Percentiles rank a stretch among this genome's conserved stretches.
phyloP scores from a whole-genome alignment of 768 basidiomycete species.

The Chalciporus pseudorubinellus region DNA sequence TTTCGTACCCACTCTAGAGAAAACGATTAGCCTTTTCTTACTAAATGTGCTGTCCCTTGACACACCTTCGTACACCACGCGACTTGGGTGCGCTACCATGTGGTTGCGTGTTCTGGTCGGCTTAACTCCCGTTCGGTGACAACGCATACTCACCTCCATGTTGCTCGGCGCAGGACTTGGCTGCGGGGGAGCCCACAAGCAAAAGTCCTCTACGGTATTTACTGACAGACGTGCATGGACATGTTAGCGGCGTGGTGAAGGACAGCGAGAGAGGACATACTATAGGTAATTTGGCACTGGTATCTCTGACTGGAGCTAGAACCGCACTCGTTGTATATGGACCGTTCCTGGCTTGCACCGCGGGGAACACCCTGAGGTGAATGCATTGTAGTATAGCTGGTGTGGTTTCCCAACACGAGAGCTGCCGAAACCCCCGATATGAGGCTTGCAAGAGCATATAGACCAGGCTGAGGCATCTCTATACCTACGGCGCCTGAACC shows the following conservation, averaged over 20 bases:
- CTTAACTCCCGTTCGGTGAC: slow-evolving; percentile 6
- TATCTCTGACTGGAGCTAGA: slow-evolving; percentile 52
- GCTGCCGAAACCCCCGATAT: slow-evolving; percentile 19
- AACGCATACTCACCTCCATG: slow-evolving; percentile 48
- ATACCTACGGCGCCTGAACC: slow-evolving; percentile 15
- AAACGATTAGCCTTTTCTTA: neutral
- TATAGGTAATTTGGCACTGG: slow-evolving; percentile 63
- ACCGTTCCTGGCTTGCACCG: slow-evolving; percentile 55
- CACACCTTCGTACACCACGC: slow-evolving; percentile 51
- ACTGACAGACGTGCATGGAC: slow-evolving; percentile 33
- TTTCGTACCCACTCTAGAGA: slow-evolving; percentile 53
- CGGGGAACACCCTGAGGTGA: slow-evolving; percentile 48
- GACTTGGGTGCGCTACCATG: slow-evolving; percentile 43
- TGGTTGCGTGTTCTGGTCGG: slow-evolving; percentile 12
- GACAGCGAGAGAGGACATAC: slow-evolving; percentile 34
- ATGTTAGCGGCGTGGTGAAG: neutral
- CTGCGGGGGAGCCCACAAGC: slow-evolving; percentile 50
- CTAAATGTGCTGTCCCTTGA: slow-evolving; percentile 1
- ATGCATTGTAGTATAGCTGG: slow-evolving; percentile 44
- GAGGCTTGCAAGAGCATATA: slow-evolving; percentile 20
- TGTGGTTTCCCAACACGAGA: slow-evolving; percentile 12
- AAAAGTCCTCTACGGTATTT: slow-evolving; percentile 57
- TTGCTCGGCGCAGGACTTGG: slow-evolving; percentile 57
- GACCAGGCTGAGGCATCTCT: slow-evolving; percentile 19
- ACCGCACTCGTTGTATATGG: slow-evolving; percentile 67